Evolutionary conservation across 352 stramenopile species (phyloP).

Genomic region (Globisporangium abappressorium): DNA sequence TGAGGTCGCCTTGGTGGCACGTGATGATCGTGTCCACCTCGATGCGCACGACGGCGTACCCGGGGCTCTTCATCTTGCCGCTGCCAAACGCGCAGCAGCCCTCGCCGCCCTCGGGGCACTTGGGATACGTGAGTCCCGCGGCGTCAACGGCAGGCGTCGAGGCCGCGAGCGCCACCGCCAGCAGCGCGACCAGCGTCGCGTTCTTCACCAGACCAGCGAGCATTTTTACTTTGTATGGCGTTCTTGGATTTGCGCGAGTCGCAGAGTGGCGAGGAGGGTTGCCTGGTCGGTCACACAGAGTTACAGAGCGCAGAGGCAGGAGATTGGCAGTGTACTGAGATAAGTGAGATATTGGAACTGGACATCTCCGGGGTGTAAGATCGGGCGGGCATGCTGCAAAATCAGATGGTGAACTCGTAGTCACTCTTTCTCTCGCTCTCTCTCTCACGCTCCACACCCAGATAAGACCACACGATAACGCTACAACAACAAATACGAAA

Average conservation of each 20-base stretch:
- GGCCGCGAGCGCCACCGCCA: conserved; percentile 12
- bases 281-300: not conserved
- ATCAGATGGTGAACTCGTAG: conserved; percentile 2
- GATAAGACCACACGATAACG: not conserved
- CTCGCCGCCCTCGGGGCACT: conserved; percentile 37
- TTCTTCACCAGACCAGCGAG: conserved; percentile 26
- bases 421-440: conserved; percentile 1
- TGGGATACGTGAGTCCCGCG: conserved; percentile 42
- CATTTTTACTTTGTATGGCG: conserved; percentile 8
- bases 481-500: not conserved
- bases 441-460: conserved; percentile 1
- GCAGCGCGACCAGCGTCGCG: conserved; percentile 22
- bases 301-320: not conserved
- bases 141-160: conserved; percentile 15
- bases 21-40: conserved; percentile 60
- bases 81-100: conserved; percentile 58
- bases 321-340: not conserved
- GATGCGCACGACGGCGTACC: conserved; percentile 51
- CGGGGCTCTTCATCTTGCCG: conserved; percentile 53
- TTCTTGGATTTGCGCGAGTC: conserved; percentile 3
- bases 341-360: not conserved
- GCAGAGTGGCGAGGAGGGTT: conserved; percentile 1
- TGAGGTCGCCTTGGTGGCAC: conserved; percentile 46
- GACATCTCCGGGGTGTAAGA: not conserved
- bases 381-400: not conserved